Percentiles rank a stretch among this genome's conserved stretches.
phyloP scores from a whole-genome alignment of 2,329 filamentous ascomycete species.

The Alternaria consortialis region DNA sequence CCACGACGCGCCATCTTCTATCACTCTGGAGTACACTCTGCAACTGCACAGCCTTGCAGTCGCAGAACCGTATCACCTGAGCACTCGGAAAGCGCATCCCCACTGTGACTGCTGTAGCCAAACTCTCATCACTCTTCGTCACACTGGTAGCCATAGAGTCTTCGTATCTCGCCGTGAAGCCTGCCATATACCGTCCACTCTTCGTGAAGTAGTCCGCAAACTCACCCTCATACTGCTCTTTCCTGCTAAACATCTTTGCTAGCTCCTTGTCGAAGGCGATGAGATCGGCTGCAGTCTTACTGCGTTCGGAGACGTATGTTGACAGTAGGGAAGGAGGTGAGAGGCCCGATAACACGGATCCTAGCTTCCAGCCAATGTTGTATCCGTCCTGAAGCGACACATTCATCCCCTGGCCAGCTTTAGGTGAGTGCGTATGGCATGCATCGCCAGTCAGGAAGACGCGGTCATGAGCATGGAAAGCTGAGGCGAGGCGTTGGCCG shows the following conservation, averaged over 20 bases:
- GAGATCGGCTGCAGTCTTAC: constrained; percentile 57
- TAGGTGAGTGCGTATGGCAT: constrained; percentile 74
- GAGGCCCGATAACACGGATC: constrained; percentile 55
- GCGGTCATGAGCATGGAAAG: constrained; percentile 70
- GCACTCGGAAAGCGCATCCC: constrained; percentile 63
- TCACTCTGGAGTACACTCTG: constrained; percentile 61
- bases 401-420: constrained; percentile 74
- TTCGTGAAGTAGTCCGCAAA: constrained; percentile 67
- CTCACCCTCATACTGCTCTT: constrained; percentile 56
- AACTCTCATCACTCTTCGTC: constrained; percentile 41
- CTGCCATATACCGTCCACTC: constrained; percentile 68
- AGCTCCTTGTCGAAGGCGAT: constrained; percentile 68
- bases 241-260: constrained; percentile 62
- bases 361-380: constrained; percentile 68
- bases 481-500: constrained; percentile 74
- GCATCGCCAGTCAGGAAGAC: constrained; percentile 77
- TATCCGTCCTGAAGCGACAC: constrained; percentile 67
- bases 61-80: constrained; percentile 67
- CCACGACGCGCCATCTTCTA: constrained; percentile 62
- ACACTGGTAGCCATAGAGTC: constrained; percentile 58
- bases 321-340: constrained; percentile 64
- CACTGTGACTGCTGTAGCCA: constrained; percentile 52
- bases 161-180: constrained; percentile 65
- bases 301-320: constrained; percentile 70
- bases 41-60: constrained; percentile 66